Evolutionary conservation across 1,139 yeast genomes (phyloP), one percentile per base, ranked within the genome.

Genomic region (Debaryomyces udenii): DNA sequence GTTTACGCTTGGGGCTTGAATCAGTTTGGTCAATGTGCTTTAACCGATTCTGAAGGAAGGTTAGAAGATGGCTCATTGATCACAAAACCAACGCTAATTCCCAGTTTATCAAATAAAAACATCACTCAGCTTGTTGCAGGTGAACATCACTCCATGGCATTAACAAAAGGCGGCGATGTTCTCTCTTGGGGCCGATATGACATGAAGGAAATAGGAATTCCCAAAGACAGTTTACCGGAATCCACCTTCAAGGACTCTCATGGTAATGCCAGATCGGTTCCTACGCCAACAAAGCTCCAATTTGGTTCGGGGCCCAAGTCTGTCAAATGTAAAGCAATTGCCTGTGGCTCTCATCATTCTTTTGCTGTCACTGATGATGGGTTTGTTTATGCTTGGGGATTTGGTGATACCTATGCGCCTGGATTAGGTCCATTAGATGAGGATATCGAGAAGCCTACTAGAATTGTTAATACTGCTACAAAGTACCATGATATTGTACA

Each of bases 1-100:
- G 88, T 93, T 1, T 78, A 76, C 51, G 78, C 93, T 2, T 93
- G 99, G 99, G 99, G 99, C 4, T 74, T 93, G 53, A 94, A 93
- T 61, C 96, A 93, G 62, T 93, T 81, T 59, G 98, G 99, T 14
- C 99, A 93, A 67, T 89, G 97, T 71, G 98, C 96, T 40, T 73
- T 86, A 36, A 79, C 91, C 1, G 68, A 70, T 37, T 54, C 63
- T 2, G 52, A 66, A 38, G 81, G 80, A 27, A 74, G 72, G 41
- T 67, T 85, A 40, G 93, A 84, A 52, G 96, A 89, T 58, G 97
- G 95, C 15, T 86, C 93, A 1, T 76, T 87, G 38, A 77, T 85
- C 31, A 70, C 83, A n/a, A 78, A 78, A 41, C 98, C 99, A 16
- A 86, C 93, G 0, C 71, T 78, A 40, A 84, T 90, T 27, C 70